Evolutionary conservation across 768 basidiomycete species (phyloP), one percentile per base, ranked within the genome.

Genomic region (Termitomyces sp.): DNA sequence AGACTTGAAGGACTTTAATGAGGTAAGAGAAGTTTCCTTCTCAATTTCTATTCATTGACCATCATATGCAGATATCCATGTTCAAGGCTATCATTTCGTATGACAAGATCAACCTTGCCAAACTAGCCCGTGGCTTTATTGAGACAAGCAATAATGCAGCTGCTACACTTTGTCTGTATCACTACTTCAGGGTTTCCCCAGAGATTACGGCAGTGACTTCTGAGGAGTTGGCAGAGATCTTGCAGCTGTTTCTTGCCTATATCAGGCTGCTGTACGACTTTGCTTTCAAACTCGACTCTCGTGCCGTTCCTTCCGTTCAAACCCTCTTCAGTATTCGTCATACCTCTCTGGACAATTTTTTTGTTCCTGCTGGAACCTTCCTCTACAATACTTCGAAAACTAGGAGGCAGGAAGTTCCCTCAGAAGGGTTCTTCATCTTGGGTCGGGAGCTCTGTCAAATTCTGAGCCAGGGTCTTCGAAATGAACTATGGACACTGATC

Each of bases 91-190:
- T 56, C 21, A 27, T 50, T 8, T 43, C 60, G 0, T 56, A 57
- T 7, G 66, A 76, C 29, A 21, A 62, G 1, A 35, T 23, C 0
- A 41, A 61, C 7, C 72, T 85, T 5, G 53, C 61, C 5, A 44
- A 59, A 9, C 65, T 83, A 3, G 74, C 66, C 0, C 32, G n/a
- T 42, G 6, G 44, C 37, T 12, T 79, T 82, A 57, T 52, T 63
- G 25, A 17, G n/a, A 54, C 53, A 25, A 58, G 65, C 1, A 72
- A 73, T 31, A 8, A 38, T 1, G 59, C 71, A 8, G 72, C 77
- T 0, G 75, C 77, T 11, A 59, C 81, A 0, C 67, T 82, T 5
- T 78, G 78, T 51, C 62, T 82, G 11, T 76, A 82, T 58, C 73
- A 76, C 54, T 62, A 68, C 42, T 82, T 78, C 59, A 53, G 60